Base-by-base conservation (phyloP, 2,329 filamentous ascomycete genomes). In the Sclerotinia trifoliorum region DNA sequence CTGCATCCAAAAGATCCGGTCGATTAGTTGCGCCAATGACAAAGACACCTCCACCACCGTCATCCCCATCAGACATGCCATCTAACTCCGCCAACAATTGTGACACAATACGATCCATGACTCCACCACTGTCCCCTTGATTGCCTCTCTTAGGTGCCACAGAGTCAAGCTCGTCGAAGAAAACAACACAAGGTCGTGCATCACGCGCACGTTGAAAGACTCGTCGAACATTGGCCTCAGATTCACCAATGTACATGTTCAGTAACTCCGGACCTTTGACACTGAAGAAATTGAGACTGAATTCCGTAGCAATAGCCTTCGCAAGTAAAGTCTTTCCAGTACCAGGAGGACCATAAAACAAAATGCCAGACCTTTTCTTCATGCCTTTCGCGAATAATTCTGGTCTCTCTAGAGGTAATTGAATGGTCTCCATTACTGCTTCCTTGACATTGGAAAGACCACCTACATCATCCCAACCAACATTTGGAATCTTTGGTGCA, bases 51-150 rank as follows among this genome's bases (percentile, higher is more conserved):
- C 92, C 92, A 13, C 83, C 86, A 0, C 85, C 87, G 72, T 94
- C 92, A 69, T 93, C 92, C 21, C 93, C 94, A 73, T 94, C 91
- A 65, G 94, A 97, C 95, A 99, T 99, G 64, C 95, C 95, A 77
- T 99, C 95, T 29, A 99, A 83, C 80, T 99, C 95, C 0, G 95
- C 95, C 15, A 99, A 86, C 56, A 99, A 82, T 81, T 98, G 95
- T 69, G 91, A 95, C 64, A 99, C 94, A 73, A 98, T 98, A 67
- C 95, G 88, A 78, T 98, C 95, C 94, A 98, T 98, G 67, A 98
- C 95, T 77, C 95, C 95, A 68, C 95, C 94, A 71, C 93, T 97
- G 76, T 98, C 95, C 61, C 95, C 95, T 79, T 98, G 94, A 76
- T 98, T 98, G 49, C 95, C 95, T 80, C 95, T 86, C 82, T 98